A percentile compares a stretch with the other conserved stretches of the same genome.
Evolutionary conservation across 306 rosid species (phyloP).

Genomic region (Luffa acutangula): DNA sequence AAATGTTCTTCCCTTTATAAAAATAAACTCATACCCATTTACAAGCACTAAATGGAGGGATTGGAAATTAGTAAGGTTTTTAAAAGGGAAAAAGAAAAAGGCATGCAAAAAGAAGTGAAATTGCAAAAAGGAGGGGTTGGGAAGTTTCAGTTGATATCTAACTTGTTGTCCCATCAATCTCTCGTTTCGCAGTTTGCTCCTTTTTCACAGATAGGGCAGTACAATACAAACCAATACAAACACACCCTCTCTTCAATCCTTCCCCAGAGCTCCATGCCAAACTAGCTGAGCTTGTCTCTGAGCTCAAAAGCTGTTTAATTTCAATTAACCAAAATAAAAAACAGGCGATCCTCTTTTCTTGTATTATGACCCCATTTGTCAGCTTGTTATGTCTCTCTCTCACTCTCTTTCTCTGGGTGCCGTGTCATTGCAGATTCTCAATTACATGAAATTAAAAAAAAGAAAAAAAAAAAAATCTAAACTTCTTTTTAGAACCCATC

Average conservation of each 20-base stretch:
- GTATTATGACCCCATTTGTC: constrained; percentile 61
- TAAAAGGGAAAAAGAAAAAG: not conserved
- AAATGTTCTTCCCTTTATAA: too few relatives aligned
- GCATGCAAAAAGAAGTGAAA: constrained; percentile 44
- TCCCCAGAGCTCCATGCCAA: constrained; percentile 51
- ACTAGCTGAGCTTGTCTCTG: constrained; percentile 61
- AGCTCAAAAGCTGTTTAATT: constrained; percentile 53
- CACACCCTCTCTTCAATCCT: constrained; percentile 6
- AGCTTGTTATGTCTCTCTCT: constrained; percentile 44
- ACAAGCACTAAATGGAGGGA: not conserved
- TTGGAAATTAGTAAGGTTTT: not conserved
- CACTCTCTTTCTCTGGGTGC: constrained; percentile 15
- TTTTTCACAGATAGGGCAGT: not conserved
- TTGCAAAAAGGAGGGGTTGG: constrained; percentile 24
- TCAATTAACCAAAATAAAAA: constrained; percentile 1
- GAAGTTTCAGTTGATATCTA: constrained; percentile 54
- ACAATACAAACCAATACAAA: constrained; percentile 22
- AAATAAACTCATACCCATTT: not conserved
- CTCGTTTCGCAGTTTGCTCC: constrained; percentile 6
- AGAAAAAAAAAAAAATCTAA: not conserved
- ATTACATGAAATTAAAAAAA: not conserved
- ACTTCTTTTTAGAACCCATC: constrained; percentile 50
- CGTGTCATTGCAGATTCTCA: constrained; percentile 29
- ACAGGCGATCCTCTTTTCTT: constrained; percentile 14
- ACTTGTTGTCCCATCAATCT: constrained; percentile 40